Evolutionary conservation across 2,329 filamentous ascomycete species (phyloP), one percentile per base, ranked within the genome.

Genomic region (Fusarium equiseti): DNA sequence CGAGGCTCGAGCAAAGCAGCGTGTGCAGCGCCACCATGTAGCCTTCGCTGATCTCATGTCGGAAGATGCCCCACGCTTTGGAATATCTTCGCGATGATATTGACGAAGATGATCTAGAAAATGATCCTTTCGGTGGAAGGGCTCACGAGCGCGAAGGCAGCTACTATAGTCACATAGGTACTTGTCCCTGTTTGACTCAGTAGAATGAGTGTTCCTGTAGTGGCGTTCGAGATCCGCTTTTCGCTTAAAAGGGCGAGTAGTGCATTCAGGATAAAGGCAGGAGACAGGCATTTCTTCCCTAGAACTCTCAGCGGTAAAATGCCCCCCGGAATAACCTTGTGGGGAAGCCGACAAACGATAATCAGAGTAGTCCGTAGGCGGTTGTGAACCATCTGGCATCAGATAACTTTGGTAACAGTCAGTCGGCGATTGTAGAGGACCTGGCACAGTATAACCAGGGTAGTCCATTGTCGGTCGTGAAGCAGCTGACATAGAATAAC

Each of bases 81-180:
- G 78, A 31, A 87, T 81, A 66, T 88, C 85, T 72, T 89, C 87
- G 56, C 80, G 80, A 80, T 89, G 87, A 66, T 80, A 87, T 49
- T 86, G 82, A 27, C 87, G 83, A 38, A 87, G 81, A 74, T 89
- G 87, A 62, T 88, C 86, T 38, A 87, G 82, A 74, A 83, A 87
- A 77, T 89, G 87, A 68, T 89, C 87, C 27, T 83, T 82, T 32
- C 87, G 83, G 70, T 81, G 80, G 72, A 89, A 89, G 3, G 86
- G 83, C 4, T 82, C 77, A 8, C 75, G 73, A 29, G 77, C 78
- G 10, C 87, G 83, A 24, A 75, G 63, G 73, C 87, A 89, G 50
- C 75, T 79, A 20, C 77, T 75, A 71, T 88, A 88, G 80, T 89
- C 87, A 76, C 87, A 89, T 22, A 74, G 77, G 71, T 81, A 86